A percentile compares a stretch with the other conserved stretches of the same genome.
phyloP scores from a whole-genome alignment of 805 yeast genomes.

The Wickerhamiella kazuoi region DNA sequence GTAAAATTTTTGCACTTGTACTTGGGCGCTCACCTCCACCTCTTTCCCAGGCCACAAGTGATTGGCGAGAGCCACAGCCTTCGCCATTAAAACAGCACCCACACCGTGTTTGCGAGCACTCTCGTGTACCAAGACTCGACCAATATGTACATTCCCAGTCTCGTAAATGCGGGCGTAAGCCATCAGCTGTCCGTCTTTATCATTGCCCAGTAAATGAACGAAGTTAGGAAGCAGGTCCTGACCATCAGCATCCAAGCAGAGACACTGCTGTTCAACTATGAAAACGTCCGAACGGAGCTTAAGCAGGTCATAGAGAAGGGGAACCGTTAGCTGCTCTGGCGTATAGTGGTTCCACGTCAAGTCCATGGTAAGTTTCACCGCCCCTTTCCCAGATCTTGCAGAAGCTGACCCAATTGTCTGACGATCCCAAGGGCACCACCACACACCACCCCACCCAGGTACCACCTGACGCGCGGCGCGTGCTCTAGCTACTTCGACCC shows the following conservation, averaged over 20 bases:
- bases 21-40: conserved; percentile 10
- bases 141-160: conserved; percentile 4
- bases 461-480: too few species aligned
- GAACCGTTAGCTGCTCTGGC: conserved; percentile 5
- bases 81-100: conserved; percentile 9
- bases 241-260: conserved; percentile 13
- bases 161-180: conserved; percentile 6
- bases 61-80: conserved; percentile 5
- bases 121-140: conserved; percentile 11
- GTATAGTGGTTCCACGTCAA: neutral
- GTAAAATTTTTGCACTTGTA: conserved; percentile 8
- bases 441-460: too few species aligned
- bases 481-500: too few species aligned
- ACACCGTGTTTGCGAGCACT: conserved; percentile 8
- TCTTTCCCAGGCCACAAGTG: neutral
- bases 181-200: neutral
- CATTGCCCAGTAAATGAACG: conserved; percentile 7
- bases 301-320: conserved; percentile 8
- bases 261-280: conserved; percentile 14
- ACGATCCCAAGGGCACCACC: too few species aligned
- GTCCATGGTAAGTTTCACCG: too few species aligned
- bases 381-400: too few species aligned
- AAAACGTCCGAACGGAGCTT: conserved; percentile 12
- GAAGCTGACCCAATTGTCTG: too few species aligned
- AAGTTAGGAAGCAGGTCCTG: conserved; percentile 8